Evolutionary conservation across 371 early-diverging fungal species (phyloP), one percentile per base, ranked within the genome.

Genomic region (Aphelidium insulamus): DNA sequence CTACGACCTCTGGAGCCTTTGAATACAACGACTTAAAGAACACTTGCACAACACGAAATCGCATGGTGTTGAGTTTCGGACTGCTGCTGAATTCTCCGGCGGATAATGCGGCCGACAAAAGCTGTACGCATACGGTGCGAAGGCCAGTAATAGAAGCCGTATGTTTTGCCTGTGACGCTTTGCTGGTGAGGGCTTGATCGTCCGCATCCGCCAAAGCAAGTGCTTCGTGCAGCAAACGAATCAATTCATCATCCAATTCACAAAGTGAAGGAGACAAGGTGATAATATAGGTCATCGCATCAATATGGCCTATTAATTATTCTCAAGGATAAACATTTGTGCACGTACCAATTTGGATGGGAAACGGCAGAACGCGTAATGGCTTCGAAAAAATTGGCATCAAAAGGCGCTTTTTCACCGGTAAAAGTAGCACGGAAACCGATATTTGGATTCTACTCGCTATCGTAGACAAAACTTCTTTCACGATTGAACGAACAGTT

Each of bases 281-380:
- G 35, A 97, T 55, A 36, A 90, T 87, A 50, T 86, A 95, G 0
- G 91, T 91, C 38, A 95, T 81, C 12, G 95, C 95, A 42, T 95
- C 97, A 39, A 90, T 90, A 44, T 88, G 72, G 6, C 95, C n/a
- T n/a, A n/a, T n/a, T n/a, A n/a, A n/a, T n/a, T n/a, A n/a, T n/a
- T n/a, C n/a, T n/a, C n/a, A n/a, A n/a, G n/a, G n/a, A n/a, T n/a
- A n/a, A n/a, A n/a, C n/a, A n/a, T n/a, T n/a, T n/a, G n/a, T n/a
- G n/a, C n/a, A n/a, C n/a, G n/a, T n/a, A n/a, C n/a, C 98, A 18
- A 97, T 94, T 50, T 92, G 95, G 77, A 88, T 80, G 23, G 81
- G 69, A 54, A 85, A 77, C 0, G 95, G 88, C 14, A 95, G 58
- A 0, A 94, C 88, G 5, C 97, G 78, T 37, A 97, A 52, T 2